Evolutionary conservation across 2,329 filamentous ascomycete genomes (phyloP), one percentile per base, ranked within the genome.

Genomic region (Corynespora cassiicola): DNA sequence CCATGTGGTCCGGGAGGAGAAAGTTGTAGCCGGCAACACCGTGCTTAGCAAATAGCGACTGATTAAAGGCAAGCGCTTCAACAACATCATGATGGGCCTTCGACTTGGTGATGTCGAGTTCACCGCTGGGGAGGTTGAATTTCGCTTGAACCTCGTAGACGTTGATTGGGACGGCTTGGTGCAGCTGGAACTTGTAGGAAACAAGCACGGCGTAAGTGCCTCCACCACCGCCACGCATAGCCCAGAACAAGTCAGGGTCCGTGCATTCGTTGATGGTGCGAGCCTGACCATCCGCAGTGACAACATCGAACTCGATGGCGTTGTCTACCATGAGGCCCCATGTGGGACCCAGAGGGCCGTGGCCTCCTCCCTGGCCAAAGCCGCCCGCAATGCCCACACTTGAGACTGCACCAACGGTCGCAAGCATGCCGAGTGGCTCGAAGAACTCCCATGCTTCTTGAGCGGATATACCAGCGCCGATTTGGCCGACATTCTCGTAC

Each of bases 271-370:
- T 65, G 38, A 65, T 63, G 7, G 52, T 66, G 10, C 59, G 56
- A 20, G 45, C 26, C 23, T 56, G 28, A 4, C 63, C 62, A 39
- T 65, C 61, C 5, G 63, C 58, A 5, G 63, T 64, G n/a, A 63
- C 49, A 7, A 67, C 56, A 7, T 67, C 59, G 23, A 66, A 66
- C 22, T 66, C 63, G 10, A 67, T 52, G 20, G 64, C 62, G 21
- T 68, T 54, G 41, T 67, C 63, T 5, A 66, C 63, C 58, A 65
- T 66, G 37, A 67, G 41, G 9, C 65, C 65, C 45, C 74, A 76
- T 22, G 71, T 64, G 24, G 72, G 71, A 9, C 74, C 73, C 24
- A 83, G 56, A 5, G 78, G 78, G 8, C 75, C 76, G 60, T 83
- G 78, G 0, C 80, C 80, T 19, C 78, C 80, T 6, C 75, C 79